Conservation (phyloP, 345 rosid species). For the Noccaea caerulescens region DNA sequence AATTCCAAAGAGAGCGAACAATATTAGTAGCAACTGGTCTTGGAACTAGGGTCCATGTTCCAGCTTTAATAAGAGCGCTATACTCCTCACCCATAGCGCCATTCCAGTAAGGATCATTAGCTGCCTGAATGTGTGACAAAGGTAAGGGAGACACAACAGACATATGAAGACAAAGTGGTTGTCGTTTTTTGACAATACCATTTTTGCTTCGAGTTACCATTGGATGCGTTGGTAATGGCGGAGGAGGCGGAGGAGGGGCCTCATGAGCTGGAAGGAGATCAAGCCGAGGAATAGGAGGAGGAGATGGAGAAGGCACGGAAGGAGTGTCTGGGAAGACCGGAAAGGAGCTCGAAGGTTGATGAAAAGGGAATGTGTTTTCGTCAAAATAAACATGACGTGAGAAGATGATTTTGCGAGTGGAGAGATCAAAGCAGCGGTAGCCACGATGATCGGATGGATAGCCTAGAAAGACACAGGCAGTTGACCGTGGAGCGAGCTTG, state of each 20-base stretch:
- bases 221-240: background rate
- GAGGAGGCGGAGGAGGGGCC: background rate
- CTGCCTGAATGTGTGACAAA: background rate
- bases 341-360: no score
- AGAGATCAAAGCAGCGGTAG: background rate
- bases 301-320: background rate
- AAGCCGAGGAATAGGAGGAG: background rate
- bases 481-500: background rate
- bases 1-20: background rate
- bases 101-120: background rate
- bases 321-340: background rate
- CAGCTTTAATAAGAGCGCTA: background rate
- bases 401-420: background rate
- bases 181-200: background rate
- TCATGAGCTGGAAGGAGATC: background rate
- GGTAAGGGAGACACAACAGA: background rate
- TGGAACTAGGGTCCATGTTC: background rate
- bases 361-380: background rate
- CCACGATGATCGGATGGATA: background rate
- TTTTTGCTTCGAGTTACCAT: background rate
- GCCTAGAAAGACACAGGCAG: background rate
- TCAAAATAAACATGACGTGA: background rate
- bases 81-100: background rate
- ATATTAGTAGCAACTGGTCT: background rate
- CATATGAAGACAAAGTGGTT: background rate